These are phyloP conservation scores for Penicillium steckii DNA, from an alignment of 495 filamentous ascomycete species.

Conservation along the genomic window DNA sequence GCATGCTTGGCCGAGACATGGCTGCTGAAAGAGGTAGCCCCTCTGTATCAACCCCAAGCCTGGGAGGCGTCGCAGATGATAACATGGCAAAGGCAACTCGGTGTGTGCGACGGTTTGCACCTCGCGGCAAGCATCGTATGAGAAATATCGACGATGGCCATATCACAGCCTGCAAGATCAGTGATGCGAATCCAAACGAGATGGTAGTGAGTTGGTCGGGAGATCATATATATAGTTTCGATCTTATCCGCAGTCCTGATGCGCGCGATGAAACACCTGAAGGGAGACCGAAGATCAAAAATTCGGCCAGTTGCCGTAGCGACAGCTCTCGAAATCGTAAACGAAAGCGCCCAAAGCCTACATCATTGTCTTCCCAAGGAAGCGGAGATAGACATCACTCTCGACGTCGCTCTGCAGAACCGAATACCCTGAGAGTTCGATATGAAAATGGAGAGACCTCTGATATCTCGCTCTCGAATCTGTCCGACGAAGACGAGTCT, in stretches of 20 bases:
- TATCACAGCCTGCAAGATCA: conserved; percentile 78
- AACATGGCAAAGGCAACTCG: conserved; percentile 60
- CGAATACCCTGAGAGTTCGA: conserved; percentile 49
- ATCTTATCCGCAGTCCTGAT: conserved; percentile 63
- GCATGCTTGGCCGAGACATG: conserved; percentile 67
- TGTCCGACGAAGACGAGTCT: conserved; percentile 29
- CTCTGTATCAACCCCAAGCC: conserved; percentile 28
- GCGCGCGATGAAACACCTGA: conserved; percentile 37
- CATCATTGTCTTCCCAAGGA: conserved; percentile 45
- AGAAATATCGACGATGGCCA: conserved; percentile 56
- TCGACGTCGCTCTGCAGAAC: conserved; percentile 33
- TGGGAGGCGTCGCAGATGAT: conserved; percentile 51
- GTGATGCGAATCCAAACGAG: conserved; percentile 72
- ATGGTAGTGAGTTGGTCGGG: conserved; percentile 76
- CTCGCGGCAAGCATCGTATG: conserved; percentile 56
- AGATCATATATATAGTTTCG: conserved; percentile 73
- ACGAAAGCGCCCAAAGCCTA: conserved; percentile 53
- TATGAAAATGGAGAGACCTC: conserved; percentile 64
- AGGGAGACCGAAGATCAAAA: conserved; percentile 14
- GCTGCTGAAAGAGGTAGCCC: conserved; percentile 51
- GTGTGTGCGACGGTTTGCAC: conserved; percentile 70
- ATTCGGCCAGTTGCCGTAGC: conserved; percentile 21
- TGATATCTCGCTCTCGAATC: conserved; percentile 45
- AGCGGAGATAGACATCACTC: conserved; percentile 42
- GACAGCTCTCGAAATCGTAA: conserved; percentile 48